Evolutionary conservation across 345 rosid genomes (phyloP).

Genomic region (Populus pruinosa): DNA sequence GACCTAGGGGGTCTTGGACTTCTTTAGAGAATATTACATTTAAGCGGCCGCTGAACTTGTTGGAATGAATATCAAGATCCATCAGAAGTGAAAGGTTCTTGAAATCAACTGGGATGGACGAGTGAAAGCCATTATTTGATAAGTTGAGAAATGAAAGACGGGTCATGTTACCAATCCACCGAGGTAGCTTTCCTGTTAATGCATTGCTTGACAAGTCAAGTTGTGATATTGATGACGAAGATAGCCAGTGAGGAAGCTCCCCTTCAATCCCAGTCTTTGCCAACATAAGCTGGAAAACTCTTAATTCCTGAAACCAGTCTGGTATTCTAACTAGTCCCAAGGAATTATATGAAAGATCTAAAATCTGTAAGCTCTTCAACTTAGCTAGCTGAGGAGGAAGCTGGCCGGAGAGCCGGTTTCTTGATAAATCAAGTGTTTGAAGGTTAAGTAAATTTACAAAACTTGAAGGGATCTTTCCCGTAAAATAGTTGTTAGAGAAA

Average conservation of each 20-base stretch:
- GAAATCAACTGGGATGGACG: conserved; percentile 46
- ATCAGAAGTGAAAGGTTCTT: conserved; percentile 46
- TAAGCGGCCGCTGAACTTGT: conserved; percentile 38
- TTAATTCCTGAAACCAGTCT: conserved; percentile 37
- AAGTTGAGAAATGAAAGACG: conserved; percentile 49
- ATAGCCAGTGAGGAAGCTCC: conserved; percentile 42
- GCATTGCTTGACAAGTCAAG: conserved; percentile 56
- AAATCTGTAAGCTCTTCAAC: conserved; percentile 38
- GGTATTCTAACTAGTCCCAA: conserved; percentile 37
- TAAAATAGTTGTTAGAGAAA: conserved; percentile 45
- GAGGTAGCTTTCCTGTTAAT: conserved; percentile 42
- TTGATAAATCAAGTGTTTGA: conserved; percentile 48
- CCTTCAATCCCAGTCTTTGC: conserved; percentile 49
- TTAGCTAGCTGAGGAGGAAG: conserved; percentile 39
- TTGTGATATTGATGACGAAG: conserved; percentile 40
- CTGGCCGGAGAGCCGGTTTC: conserved; percentile 41
- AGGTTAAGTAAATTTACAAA: conserved; percentile 43
- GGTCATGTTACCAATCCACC: conserved; percentile 54
- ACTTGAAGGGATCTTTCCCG: conserved; percentile 48
- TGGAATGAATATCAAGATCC: conserved; percentile 69
- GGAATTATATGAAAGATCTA: conserved; percentile 57
- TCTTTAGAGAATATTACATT: conserved; percentile 37
- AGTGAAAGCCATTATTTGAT: conserved; percentile 44
- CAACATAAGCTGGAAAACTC: conserved; percentile 35
- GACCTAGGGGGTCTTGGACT: conserved; percentile 42